These are phyloP conservation scores for Alternaria panax DNA, from an alignment of 2,329 filamentous ascomycete species.

Conservation along the genomic window DNA sequence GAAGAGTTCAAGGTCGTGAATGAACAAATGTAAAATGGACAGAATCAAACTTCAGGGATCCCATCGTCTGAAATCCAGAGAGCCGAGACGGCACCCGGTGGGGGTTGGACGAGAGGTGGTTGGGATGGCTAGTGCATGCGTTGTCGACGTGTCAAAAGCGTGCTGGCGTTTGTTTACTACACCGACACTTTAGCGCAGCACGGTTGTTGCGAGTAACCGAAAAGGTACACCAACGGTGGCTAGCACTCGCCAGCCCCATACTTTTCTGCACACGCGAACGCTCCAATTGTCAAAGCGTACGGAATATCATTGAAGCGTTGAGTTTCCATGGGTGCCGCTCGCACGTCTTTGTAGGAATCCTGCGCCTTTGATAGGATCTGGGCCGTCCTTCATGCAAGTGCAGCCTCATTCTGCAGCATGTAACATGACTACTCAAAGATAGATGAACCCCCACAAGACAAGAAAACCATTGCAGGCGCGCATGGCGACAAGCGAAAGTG, in stretches of 20 bases:
- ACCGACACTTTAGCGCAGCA: conserved; percentile 20
- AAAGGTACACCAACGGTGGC: conserved; percentile 15
- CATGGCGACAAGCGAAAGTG: conserved; percentile 2
- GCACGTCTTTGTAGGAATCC: conserved; percentile 5
- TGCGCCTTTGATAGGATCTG: conserved; percentile 14
- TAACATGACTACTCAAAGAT: neutral
- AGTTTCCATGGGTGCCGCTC: neutral
- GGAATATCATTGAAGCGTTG: neutral
- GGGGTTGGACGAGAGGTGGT: neutral
- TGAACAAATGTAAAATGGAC: neutral
- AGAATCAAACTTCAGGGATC: conserved; percentile 17
- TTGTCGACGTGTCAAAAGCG: conserved; percentile 26
- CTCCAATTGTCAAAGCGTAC: neutral
- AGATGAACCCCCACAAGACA: neutral
- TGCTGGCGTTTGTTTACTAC: conserved; percentile 28
- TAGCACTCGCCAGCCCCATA: conserved; percentile 11
- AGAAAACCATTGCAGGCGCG: conserved; percentile 3
- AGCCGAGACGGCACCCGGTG: conserved; percentile 1
- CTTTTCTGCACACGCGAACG: conserved; percentile 2
- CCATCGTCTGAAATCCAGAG: conserved; percentile 12
- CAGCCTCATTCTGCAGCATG: conserved; percentile 10
- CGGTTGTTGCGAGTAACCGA: conserved; percentile 26
- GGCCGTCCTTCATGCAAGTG: conserved; percentile 5
- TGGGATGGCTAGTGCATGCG: conserved; percentile 25
- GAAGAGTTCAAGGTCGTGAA: conserved; percentile 24